Conservation (phyloP, 306 rosid species). For the Cucumis hystrix region DNA sequence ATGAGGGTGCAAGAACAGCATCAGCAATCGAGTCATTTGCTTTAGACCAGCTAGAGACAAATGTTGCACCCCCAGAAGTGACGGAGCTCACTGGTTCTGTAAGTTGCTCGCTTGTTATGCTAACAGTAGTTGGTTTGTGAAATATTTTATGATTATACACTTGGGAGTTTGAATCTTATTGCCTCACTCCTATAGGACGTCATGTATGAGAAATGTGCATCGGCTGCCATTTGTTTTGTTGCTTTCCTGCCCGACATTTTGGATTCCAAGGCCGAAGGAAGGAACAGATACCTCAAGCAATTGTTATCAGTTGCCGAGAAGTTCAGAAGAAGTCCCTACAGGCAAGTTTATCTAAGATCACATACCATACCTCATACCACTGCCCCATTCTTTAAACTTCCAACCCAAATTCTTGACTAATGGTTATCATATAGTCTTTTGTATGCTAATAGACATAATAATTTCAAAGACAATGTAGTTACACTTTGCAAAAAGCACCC, state of each 20-base stretch:
- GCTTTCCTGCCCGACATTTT: slow-evolving; percentile 94
- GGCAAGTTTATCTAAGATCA: slow-evolving; percentile 24
- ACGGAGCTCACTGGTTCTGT: slow-evolving; percentile 70
- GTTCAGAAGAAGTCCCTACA: slow-evolving; percentile 83
- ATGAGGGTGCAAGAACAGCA: slow-evolving; percentile 84
- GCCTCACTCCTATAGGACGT: slow-evolving; percentile 39
- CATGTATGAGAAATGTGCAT: slow-evolving; percentile 86
- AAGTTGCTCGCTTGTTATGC: slow-evolving; percentile 18
- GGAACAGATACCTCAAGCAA: slow-evolving; percentile 71
- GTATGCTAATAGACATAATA: neutral
- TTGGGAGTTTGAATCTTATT: neutral
- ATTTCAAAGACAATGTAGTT: neutral
- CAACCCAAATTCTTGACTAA: too few species aligned
- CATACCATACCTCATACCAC: neutral
- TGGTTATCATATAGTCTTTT: neutral
- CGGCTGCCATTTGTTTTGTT: slow-evolving; percentile 91
- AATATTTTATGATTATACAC: neutral
- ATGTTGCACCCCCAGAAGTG: slow-evolving; percentile 87
- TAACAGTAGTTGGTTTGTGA: neutral
- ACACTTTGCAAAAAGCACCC: too few species aligned
- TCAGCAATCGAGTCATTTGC: slow-evolving; percentile 81
- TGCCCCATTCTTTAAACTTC: neutral
- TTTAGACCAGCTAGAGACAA: slow-evolving; percentile 75
- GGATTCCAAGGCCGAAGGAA: slow-evolving; percentile 96
- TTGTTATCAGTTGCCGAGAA: slow-evolving; percentile 80